Conservation (phyloP, 1,284 basidiomycete species). For the Ganoderma meredithae region DNA sequence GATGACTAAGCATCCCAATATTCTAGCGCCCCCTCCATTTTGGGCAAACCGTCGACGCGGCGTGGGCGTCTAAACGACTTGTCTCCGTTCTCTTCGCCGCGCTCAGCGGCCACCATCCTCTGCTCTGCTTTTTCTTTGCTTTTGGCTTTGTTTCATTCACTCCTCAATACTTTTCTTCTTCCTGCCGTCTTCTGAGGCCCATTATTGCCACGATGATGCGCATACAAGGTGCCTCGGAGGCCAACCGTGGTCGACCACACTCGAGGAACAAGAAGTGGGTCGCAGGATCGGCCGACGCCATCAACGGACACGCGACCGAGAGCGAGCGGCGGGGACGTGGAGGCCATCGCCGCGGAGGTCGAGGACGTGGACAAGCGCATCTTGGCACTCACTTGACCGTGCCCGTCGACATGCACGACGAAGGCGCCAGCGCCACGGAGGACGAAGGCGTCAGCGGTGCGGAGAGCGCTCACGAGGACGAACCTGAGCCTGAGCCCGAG, state of each 20-base stretch:
- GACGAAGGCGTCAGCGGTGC: conserved; percentile 41
- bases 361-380: conserved; percentile 40
- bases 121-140: background rate
- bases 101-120: background rate
- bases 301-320: conserved; percentile 42
- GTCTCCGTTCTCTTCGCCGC: conserved; percentile 7
- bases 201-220: conserved; percentile 20
- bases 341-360: conserved; percentile 36
- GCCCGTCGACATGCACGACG: conserved; percentile 33
- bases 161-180: background rate
- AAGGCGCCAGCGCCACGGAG: conserved; percentile 36
- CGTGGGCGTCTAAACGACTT: conserved; percentile 18
- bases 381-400: conserved; percentile 31
- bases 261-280: conserved; percentile 43
- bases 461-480: conserved; percentile 38
- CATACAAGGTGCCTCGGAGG: conserved; percentile 32
- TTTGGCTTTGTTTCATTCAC: background rate
- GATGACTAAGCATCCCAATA: conserved; percentile 22
- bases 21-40: background rate
- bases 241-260: conserved; percentile 21
- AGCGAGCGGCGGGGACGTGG: conserved; percentile 62
- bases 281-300: conserved; percentile 33
- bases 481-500: conserved; percentile 50
- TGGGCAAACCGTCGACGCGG: background rate
- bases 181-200: background rate